Evolutionary conservation across 345 rosid species (phyloP).

Genomic region (Bruguiera gymnorhiza): DNA sequence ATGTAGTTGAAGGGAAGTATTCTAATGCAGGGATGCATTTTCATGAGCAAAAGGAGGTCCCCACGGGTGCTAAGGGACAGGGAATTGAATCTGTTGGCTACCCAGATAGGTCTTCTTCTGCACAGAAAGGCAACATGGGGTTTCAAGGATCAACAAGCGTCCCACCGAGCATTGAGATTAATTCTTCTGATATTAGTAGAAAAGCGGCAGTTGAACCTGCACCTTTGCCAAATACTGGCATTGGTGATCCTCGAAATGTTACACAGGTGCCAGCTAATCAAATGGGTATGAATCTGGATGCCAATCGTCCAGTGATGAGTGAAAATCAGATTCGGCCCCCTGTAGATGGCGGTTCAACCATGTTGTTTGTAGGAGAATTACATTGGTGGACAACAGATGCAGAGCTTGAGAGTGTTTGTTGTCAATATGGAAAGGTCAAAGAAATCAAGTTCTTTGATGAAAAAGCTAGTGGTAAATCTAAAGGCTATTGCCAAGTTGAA

Average conservation of each 20-base stretch:
- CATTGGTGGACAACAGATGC: slow-evolving; percentile 97
- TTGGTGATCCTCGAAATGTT: slow-evolving; percentile 47
- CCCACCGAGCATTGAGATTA: slow-evolving; percentile 33
- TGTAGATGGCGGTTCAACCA: slow-evolving; percentile 66
- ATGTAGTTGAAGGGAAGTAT: slow-evolving; percentile 46
- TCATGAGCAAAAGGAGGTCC: slow-evolving; percentile 33
- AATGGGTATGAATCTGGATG: slow-evolving; percentile 35
- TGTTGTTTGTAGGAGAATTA: slow-evolving; percentile 69
- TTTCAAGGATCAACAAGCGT: slow-evolving; percentile 48
- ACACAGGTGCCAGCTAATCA: slow-evolving; percentile 54
- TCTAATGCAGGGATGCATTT: slow-evolving; percentile 31
- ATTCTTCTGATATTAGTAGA: slow-evolving; percentile 45
- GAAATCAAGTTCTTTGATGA: slow-evolving; percentile 85
- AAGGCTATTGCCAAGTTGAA: slow-evolving; percentile 89
- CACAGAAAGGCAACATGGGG: slow-evolving; percentile 43
- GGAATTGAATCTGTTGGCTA: slow-evolving; percentile 48
- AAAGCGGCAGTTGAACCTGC: slow-evolving; percentile 48
- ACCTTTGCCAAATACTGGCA: slow-evolving; percentile 42
- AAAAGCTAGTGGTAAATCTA: slow-evolving; percentile 84
- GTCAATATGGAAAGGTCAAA: slow-evolving; percentile 75
- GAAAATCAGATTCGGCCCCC: slow-evolving; percentile 60
- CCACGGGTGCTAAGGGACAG: slow-evolving; percentile 33
- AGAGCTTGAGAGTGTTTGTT: slow-evolving; percentile 62
- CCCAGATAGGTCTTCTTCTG: slow-evolving; percentile 42
- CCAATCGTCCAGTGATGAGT: slow-evolving; percentile 26